Base-by-base conservation (phyloP, 2,329 filamentous ascomycete genomes). In the Lecanoromycetidae sp. region DNA sequence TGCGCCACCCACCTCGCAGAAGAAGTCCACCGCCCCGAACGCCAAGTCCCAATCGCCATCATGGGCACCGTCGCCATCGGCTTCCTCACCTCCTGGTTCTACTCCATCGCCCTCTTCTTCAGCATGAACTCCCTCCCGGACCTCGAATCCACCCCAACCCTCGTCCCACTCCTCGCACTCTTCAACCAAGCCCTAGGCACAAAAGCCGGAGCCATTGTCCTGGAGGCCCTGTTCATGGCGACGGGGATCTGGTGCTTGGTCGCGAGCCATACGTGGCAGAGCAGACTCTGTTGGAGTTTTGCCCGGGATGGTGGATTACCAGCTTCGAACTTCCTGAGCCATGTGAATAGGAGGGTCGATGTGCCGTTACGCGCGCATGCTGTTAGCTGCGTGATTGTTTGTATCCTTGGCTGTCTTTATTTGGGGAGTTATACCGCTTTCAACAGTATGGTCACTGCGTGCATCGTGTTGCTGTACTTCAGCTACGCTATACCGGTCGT, bases 251-350 rank as follows among this genome's bases (percentile, higher is more conserved):
- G 69, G 13, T 71, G 69, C 52, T 57, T 68, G 44, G 63, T 72
- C 37, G 65, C 69, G 3, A 64, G 61, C 46, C 69, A 74, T 46
- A 73, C 71, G 4, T 74, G 70, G 66, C 69, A 73, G 54, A 68
- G 66, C 27, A 63, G 71, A 1, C 61, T 74, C 6, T 69, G 66
- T 49, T 75, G 71, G 71, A 70, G 68, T 15, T 74, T 75, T 54
- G 71, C 72, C 8, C 63, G 72, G 4, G 72, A 75, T 54, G 57
- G 62, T 12, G 72, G 71, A 2, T 50, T 75, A 1, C 71, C 71
- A 0, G 65, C 62, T n/a, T 63, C 66, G 17, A 38, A 52, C 15
- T 65, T 63, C 50, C 58, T 73, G 9, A 57, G 62, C 8, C 57
- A 61, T 9, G 66, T 74, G 5, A 55, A 70, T 46, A 56, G 57